Percentiles rank a stretch among this genome's conserved stretches.
phyloP scores from a whole-genome alignment of 805 yeast genomes.

The Zygosaccharomyces siamensis region DNA sequence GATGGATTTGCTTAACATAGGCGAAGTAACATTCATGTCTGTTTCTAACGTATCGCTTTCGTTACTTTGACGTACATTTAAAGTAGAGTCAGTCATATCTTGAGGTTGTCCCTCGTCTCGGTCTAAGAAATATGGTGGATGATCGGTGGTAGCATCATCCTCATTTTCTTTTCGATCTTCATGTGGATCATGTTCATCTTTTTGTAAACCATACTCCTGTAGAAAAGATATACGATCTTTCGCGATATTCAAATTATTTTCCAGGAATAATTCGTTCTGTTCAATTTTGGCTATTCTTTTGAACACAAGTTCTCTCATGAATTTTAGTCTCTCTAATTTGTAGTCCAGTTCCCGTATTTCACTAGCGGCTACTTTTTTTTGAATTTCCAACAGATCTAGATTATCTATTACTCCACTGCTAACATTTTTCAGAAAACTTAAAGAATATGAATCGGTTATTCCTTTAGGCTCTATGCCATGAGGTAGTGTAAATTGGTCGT shows the following conservation, averaged over 20 bases:
- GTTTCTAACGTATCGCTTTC: neutral
- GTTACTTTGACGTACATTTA: neutral
- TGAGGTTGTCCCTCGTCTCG: neutral
- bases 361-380: conserved; percentile 58
- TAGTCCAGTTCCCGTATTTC: conserved; percentile 63
- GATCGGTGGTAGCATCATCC: conserved; percentile 7
- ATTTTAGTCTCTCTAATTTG: conserved; percentile 48
- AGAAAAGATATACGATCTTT: conserved; percentile 42
- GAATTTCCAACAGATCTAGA: conserved; percentile 53
- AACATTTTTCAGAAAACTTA: conserved; percentile 36
- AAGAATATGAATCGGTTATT: conserved; percentile 41
- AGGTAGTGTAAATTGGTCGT: conserved; percentile 34
- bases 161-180: conserved; percentile 14
- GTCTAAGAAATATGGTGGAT: neutral
- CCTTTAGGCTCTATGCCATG: conserved; percentile 40
- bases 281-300: conserved; percentile 58
- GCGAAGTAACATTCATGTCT: conserved; percentile 19
- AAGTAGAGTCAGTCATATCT: neutral
- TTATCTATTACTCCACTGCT: conserved; percentile 41
- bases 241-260: conserved; percentile 43
- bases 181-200: conserved; percentile 18
- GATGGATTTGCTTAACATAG: conserved; percentile 39
- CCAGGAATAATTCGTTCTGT: conserved; percentile 53
- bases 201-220: conserved; percentile 37
- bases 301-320: conserved; percentile 49